Evolutionary conservation across 345 rosid genomes (phyloP).

Genomic region (Cardamine chenopodiifolia): DNA sequence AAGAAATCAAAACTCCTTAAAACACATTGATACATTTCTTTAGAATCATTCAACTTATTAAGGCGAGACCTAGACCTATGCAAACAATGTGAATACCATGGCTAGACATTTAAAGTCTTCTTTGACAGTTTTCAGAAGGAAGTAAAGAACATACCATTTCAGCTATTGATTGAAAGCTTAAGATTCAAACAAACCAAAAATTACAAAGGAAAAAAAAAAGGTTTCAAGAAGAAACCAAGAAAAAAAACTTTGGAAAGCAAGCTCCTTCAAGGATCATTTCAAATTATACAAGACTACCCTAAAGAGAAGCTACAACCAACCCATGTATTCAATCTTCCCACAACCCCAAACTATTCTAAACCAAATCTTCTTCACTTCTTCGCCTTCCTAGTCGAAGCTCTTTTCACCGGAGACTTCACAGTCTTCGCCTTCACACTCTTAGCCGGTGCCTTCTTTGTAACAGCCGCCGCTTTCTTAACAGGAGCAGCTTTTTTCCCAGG

Average conservation of each 20-base stretch:
- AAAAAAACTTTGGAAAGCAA: conserved; percentile 35
- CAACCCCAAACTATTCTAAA: conserved; percentile 24
- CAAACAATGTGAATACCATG: background rate
- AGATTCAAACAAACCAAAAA: conserved; percentile 33
- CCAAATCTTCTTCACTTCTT: conserved; percentile 43
- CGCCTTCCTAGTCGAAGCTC: conserved; percentile 47
- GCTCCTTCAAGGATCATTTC: conserved; percentile 38
- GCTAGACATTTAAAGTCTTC: background rate
- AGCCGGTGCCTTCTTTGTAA: conserved; percentile 52
- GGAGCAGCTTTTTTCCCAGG: conserved; percentile 63
- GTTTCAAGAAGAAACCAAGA: conserved; percentile 26
- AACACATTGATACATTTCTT: background rate
- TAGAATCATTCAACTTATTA: background rate
- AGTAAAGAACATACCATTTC: background rate
- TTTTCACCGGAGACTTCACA: conserved; percentile 65
- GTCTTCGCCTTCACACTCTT: conserved; percentile 56
- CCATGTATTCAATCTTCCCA: conserved; percentile 20
- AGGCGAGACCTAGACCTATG: background rate
- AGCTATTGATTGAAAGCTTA: conserved; percentile 37
- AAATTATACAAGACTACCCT: conserved; percentile 46
- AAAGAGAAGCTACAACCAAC: conserved; percentile 35
- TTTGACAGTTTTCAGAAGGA: background rate
- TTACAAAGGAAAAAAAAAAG: background rate
- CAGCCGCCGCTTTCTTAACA: conserved; percentile 50
- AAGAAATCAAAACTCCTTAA: background rate